Base-by-base conservation (phyloP, 192 early-diverging fungal species). In the Powellomyces hirtus region DNA sequence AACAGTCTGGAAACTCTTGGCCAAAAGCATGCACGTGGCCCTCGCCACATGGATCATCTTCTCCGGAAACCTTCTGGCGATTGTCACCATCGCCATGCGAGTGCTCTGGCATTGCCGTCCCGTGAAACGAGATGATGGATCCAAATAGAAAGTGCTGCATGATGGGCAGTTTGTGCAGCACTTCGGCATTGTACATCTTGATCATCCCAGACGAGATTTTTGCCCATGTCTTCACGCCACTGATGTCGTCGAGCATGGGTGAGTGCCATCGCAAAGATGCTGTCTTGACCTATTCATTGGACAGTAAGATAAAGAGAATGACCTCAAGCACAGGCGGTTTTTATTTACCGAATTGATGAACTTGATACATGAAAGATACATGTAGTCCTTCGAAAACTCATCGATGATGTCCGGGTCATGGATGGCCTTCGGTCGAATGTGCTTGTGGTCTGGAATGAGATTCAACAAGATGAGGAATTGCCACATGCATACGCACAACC, bases 121-220 rank as follows among this genome's bases (percentile, higher is more conserved):
- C 83, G 38, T 83, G 77, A 72, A 98, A 96, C 35, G 86, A 79
- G 29, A 96, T 59, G 22, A 95, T 68, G 16, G 81, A 75, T 16
- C 95, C 96, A 85, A 98, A 98, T 57, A 90, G 78, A 74, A 95
- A 91, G 66, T 98, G 96, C 78, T 98, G 96, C 77, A 97, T 94
- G 22, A 98, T 93, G 1, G 96, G 96, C 37, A 96, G 84, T 74
- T 98, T 98, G 33, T 87, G 66, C 35, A 72, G 73, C 58, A 77
- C 96, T 60, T 98, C 95, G 0, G 89, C 94, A 20, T 83, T 73
- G 84, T 92, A 97, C 94, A 97, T 96, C 73, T 96, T 98, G 45
- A 90, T 68, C 88, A 97, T 88, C 11, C 95, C 96, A 16, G 81
- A 63, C 59, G 95, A 91, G 26, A 98, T 90, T 79, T 98, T 98